A percentile compares a stretch with the other conserved stretches of the same genome.
Evolutionary conservation across 1,284 basidiomycete genomes (phyloP).

Genomic region (Athelia psychrophila): DNA sequence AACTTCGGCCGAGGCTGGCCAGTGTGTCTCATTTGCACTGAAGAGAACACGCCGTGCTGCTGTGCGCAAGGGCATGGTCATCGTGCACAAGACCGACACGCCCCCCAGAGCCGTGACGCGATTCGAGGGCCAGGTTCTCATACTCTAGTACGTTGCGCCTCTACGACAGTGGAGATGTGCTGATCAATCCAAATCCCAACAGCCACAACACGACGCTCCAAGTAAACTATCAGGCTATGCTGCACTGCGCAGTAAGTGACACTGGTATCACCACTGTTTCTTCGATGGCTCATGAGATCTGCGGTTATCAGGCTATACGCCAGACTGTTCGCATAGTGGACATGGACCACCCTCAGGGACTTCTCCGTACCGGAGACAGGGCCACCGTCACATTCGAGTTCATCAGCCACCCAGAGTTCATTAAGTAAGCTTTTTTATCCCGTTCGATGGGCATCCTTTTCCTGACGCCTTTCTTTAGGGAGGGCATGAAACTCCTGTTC

Average conservation of each 20-base stretch:
- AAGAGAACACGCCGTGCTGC: slow-evolving; percentile 84
- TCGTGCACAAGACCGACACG: slow-evolving; percentile 77
- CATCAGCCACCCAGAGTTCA: slow-evolving; percentile 85
- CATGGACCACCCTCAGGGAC: slow-evolving; percentile 84
- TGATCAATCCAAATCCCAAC: slow-evolving; percentile 3
- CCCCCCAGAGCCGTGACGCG: slow-evolving; percentile 74
- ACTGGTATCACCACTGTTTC: slow-evolving; percentile 4
- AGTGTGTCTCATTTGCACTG: slow-evolving; percentile 91
- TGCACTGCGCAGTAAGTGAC: slow-evolving; percentile 73
- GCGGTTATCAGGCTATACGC: slow-evolving; percentile 60
- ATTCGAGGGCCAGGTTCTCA: slow-evolving; percentile 85
- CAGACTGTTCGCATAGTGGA: slow-evolving; percentile 91
- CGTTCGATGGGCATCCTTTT: too few species aligned
- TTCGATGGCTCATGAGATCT: slow-evolving; percentile 1
- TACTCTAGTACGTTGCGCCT: slow-evolving; percentile 64
- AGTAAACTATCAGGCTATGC: slow-evolving; percentile 88
- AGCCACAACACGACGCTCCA: slow-evolving; percentile 93
- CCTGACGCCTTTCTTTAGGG: slow-evolving; percentile 19
- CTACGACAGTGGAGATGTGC: not conserved
- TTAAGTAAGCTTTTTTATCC: slow-evolving; percentile 43
- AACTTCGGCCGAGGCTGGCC: slow-evolving; percentile 86
- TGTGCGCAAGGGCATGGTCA: slow-evolving; percentile 93
- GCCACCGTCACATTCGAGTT: slow-evolving; percentile 91
- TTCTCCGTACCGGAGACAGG: slow-evolving; percentile 88
- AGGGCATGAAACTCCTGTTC: slow-evolving; percentile 89